Base-by-base conservation (phyloP, 768 basidiomycete genomes). In the Tricholoma terreum region DNA sequence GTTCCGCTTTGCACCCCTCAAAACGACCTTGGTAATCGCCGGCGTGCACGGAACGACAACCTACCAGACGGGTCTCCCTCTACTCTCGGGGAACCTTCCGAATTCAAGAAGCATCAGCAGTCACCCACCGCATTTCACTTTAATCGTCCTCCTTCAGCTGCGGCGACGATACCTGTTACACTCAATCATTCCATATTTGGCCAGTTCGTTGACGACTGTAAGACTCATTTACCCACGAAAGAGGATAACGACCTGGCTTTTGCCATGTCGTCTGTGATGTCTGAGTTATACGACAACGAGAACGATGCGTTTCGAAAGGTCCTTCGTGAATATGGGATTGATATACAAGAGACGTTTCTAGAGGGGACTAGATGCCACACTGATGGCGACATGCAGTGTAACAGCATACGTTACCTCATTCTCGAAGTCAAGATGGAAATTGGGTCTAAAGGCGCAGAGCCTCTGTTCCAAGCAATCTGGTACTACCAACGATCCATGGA, bases 171-270 rank as follows among this genome's bases (percentile, higher is more conserved):
- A 31, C 49, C 27, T 50, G n/a, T 21, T 17, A 31, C 49, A 17
- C 54, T 61, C 6, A 42, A 61, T 21, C 60, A 72, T 60, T 59
- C 64, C 46, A 61, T 65, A 8, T 69, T 72, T 46, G 62, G 61
- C 52, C 52, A 67, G 50, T 70, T 68, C 56, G 17, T 63, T 24
- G 67, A 69, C 24, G 66, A 69, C 55, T 64, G 63, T 55, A 46
- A 65, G 38, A 63, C 61, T 38, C 52, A 56, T 49, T 22, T 55
- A 40, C 63, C 64, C 21, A 66, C 65, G 27, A 10, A 15, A 24
- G 67, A 65, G 15, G 71, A 73, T 36, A 55, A 61, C 34, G 7
- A 49, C 4, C 60, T 71, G 17, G 50, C 56, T 30, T n/a, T 43
- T 21, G 58, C 54, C 15, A 54, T 71, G 17, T 40, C 58, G 11